Percentiles rank a stretch among this genome's conserved stretches.
Evolutionary conservation across 2,329 filamentous ascomycete genomes (phyloP).

Genomic region (Aspergillus fischeri): DNA sequence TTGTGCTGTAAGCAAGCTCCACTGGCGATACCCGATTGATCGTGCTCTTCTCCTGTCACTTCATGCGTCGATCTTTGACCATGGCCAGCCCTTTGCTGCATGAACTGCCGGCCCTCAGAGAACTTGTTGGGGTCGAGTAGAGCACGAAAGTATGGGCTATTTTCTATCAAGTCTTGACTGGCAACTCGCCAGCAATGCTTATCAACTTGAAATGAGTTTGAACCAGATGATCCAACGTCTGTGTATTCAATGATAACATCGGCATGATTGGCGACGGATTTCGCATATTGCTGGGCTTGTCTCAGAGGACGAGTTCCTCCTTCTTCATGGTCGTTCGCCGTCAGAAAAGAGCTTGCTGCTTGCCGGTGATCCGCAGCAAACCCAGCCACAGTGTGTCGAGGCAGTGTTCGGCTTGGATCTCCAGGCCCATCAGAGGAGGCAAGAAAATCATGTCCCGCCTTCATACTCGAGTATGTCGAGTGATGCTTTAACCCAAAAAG

Average conservation of each 20-base stretch:
- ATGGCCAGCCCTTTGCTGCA: slow-evolving; percentile 21
- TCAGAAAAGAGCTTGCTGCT: not conserved
- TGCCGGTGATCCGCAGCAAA: not conserved
- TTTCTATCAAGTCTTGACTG: slow-evolving; percentile 26
- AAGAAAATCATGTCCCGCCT: slow-evolving; percentile 20
- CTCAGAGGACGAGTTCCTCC: not conserved
- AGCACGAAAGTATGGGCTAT: slow-evolving; percentile 38
- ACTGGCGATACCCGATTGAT: not conserved
- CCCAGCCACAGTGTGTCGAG: not conserved
- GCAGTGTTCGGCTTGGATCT: slow-evolving; percentile 4
- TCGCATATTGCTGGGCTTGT: slow-evolving; percentile 5
- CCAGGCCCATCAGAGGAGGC: slow-evolving; percentile 9
- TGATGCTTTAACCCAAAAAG: not conserved
- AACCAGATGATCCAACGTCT: slow-evolving; percentile 3
- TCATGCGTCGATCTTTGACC: not conserved
- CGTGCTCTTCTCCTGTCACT: not conserved
- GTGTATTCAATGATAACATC: slow-evolving; percentile 37
- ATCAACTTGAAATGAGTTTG: slow-evolving; percentile 2
- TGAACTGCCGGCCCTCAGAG: slow-evolving; percentile 34
- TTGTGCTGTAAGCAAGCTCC: not conserved
- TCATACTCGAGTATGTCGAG: slow-evolving; percentile 13
- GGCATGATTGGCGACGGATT: slow-evolving; percentile 25
- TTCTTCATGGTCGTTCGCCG: not conserved
- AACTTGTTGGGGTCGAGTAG: slow-evolving; percentile 42
- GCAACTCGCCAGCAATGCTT: slow-evolving; percentile 31